Conservation (phyloP, 441 rosid species). For the Oxalis stricta region DNA sequence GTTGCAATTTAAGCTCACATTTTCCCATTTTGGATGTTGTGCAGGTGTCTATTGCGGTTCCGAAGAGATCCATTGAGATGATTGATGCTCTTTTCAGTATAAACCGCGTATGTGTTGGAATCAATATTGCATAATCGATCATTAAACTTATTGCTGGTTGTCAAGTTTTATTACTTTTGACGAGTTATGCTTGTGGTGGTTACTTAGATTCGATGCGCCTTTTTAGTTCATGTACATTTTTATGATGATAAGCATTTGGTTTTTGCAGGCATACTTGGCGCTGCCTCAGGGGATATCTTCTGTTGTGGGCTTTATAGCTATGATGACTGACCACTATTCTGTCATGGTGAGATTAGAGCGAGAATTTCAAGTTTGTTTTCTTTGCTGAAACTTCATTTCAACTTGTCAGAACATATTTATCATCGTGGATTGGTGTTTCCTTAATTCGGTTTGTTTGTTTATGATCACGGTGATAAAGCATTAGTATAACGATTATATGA, state of each 20-base stretch:
- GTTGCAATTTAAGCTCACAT: background rate
- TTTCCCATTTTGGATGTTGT: slow-evolving; percentile 9
- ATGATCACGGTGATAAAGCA: too few species aligned
- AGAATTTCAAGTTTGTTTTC: background rate
- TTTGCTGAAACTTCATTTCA: background rate
- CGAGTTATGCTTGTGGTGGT: slow-evolving; percentile 1
- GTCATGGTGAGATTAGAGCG: slow-evolving; percentile 45
- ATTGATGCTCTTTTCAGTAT: slow-evolving; percentile 72
- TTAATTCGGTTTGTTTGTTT: background rate
- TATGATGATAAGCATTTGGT: slow-evolving; percentile 4
- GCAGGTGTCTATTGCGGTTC: slow-evolving; percentile 65
- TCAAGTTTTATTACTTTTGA: background rate
- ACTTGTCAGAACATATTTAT: too few species aligned
- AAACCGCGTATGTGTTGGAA: slow-evolving; percentile 47
- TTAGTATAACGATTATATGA: too few species aligned
- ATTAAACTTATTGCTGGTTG: background rate
- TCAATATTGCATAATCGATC: background rate
- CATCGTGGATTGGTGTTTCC: background rate
- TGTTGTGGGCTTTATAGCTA: slow-evolving; percentile 85
- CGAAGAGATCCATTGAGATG: slow-evolving; percentile 69
- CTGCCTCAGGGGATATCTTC: slow-evolving; percentile 92
- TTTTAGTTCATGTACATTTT: slow-evolving; percentile 4
- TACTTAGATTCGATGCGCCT: background rate
- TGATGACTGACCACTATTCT: slow-evolving; percentile 95
- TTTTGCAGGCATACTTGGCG: slow-evolving; percentile 88